These are phyloP conservation scores for Malassezia japonica DNA, from an alignment of 1,284 basidiomycete genomes.

Conservation along the genomic window DNA sequence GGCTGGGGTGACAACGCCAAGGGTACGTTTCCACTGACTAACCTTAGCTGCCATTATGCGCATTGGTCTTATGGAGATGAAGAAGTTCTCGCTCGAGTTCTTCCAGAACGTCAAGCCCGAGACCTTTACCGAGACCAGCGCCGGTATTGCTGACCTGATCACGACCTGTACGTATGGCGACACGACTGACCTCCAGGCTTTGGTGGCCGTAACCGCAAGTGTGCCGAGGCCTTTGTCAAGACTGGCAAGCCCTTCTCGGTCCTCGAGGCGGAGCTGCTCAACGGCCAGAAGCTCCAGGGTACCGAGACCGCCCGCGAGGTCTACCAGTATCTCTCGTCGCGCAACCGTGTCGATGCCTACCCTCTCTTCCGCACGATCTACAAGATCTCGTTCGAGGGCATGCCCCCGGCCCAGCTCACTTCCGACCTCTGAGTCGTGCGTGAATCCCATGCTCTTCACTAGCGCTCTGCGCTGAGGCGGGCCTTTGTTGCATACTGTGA, in stretches of 20 bases:
- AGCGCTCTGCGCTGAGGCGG: too few species aligned
- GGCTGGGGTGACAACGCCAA: constrained; percentile 57
- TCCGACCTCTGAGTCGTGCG: constrained; percentile 30
- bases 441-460: too few species aligned
- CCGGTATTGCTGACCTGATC: constrained; percentile 57
- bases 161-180: constrained; percentile 51
- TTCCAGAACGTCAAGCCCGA: constrained; percentile 53
- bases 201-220: constrained; percentile 55
- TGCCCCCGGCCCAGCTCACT: constrained; percentile 50
- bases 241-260: constrained; percentile 54
- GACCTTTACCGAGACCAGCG: constrained; percentile 53
- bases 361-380: constrained; percentile 54
- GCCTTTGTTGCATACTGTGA: too few species aligned
- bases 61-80: constrained; percentile 50
- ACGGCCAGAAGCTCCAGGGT: constrained; percentile 56
- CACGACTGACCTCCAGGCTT: constrained; percentile 28
- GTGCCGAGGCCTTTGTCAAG: constrained; percentile 54
- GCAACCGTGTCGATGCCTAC: constrained; percentile 52
- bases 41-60: constrained; percentile 57
- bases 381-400: constrained; percentile 39
- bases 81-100: constrained; percentile 53
- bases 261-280: constrained; percentile 55
- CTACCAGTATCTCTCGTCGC: constrained; percentile 52
- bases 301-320: constrained; percentile 54
- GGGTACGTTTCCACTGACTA: too few species aligned